Evolutionary conservation across 371 early-diverging fungal genomes (phyloP).

Genomic region (Coemansia sp.): DNA sequence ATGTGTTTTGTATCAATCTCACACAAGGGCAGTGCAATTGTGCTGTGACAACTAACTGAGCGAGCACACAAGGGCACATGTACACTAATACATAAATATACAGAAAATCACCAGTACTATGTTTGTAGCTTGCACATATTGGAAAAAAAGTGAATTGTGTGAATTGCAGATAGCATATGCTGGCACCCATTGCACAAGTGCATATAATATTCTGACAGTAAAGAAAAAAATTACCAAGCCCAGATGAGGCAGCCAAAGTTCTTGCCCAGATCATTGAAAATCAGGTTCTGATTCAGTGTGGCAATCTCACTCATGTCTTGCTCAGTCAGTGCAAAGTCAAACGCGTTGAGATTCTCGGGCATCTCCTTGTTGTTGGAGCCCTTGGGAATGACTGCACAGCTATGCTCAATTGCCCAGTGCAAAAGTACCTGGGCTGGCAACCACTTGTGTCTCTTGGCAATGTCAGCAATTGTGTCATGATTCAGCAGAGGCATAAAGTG

Average conservation of each 20-base stretch:
- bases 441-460: constrained; percentile 62
- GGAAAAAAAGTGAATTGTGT: too few species aligned
- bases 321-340: constrained; percentile 18
- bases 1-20: too few species aligned
- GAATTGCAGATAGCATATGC: too few species aligned
- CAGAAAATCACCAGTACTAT: too few species aligned
- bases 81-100: too few species aligned
- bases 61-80: too few species aligned
- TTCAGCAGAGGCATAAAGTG: constrained; percentile 19
- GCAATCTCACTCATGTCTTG: constrained; percentile 22
- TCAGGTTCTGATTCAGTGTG: constrained; percentile 24
- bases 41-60: too few species aligned
- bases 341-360: constrained; percentile 33
- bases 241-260: constrained; percentile 22
- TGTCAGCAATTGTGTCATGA: constrained; percentile 49
- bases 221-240: constrained; percentile 15
- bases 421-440: constrained; percentile 73
- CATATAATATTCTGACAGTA: not conserved
- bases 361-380: constrained; percentile 26
- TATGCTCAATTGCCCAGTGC: constrained; percentile 71
- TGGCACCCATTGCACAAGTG: too few species aligned
- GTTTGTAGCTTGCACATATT: too few species aligned
- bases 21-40: too few species aligned
- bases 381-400: constrained; percentile 46
- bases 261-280: constrained; percentile 38